These are phyloP conservation scores for Abrus pulchellus DNA, from an alignment of 306 rosid genomes.

Conservation along the genomic window DNA sequence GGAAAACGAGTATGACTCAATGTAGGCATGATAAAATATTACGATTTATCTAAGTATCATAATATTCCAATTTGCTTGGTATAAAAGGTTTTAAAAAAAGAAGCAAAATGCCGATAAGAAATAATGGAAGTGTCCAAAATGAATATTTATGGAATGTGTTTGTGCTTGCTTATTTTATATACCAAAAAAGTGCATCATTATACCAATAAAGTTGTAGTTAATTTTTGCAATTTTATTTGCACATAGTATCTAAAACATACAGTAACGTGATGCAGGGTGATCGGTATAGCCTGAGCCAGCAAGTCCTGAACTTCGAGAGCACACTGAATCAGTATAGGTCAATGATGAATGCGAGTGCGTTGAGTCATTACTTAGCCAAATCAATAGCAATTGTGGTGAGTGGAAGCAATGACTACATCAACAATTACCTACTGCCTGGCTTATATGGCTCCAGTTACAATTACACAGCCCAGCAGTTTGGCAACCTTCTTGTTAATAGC, in stretches of 20 bases:
- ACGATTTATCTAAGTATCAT: too few relatives aligned
- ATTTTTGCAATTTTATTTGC: neutral
- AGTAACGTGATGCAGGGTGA: constrained; percentile 60
- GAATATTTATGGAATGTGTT: too few relatives aligned
- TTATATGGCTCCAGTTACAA: constrained; percentile 55
- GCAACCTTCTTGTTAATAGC: constrained; percentile 69
- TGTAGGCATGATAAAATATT: too few relatives aligned
- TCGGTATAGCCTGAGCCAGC: constrained; percentile 59
- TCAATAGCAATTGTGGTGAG: constrained; percentile 59
- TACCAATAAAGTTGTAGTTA: neutral
- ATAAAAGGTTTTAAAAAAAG: too few relatives aligned
- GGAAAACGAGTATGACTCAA: too few relatives aligned
- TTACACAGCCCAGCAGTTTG: constrained; percentile 63
- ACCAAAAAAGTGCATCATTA: too few relatives aligned
- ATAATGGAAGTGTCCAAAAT: too few relatives aligned
- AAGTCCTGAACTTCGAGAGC: constrained; percentile 64
- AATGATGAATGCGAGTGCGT: constrained; percentile 51
- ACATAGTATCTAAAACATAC: neutral
- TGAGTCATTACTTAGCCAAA: constrained; percentile 55
- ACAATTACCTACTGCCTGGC: constrained; percentile 73
- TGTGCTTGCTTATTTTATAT: too few relatives aligned
- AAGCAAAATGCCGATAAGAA: too few relatives aligned
- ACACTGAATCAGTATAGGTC: constrained; percentile 53
- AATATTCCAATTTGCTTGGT: too few relatives aligned
- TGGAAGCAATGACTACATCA: constrained; percentile 86